Evolutionary conservation across 1,139 yeast genomes (phyloP).

Genomic region (Schwanniomyces etchellsii): DNA sequence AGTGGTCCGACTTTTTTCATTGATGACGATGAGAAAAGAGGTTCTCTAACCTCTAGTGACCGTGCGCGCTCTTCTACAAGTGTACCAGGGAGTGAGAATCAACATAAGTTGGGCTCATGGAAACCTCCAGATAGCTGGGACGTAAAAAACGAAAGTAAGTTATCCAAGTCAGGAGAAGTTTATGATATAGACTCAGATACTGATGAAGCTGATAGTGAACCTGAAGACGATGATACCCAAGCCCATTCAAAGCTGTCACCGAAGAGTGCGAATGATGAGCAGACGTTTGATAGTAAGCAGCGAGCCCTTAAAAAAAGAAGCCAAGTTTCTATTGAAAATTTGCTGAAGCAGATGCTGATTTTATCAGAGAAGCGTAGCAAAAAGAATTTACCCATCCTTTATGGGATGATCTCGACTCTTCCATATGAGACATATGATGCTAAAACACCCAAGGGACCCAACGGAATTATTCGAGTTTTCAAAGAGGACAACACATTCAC

Average conservation of each 20-base stretch:
- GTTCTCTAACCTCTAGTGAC: background rate
- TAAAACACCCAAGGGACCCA: constrained; percentile 23
- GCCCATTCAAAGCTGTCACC: background rate
- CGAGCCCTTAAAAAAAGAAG: constrained; percentile 1
- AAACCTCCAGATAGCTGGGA: constrained; percentile 81
- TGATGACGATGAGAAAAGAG: constrained; percentile 2
- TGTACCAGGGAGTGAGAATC: background rate
- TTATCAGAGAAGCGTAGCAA: background rate
- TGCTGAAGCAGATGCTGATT: background rate
- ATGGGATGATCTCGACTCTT: constrained; percentile 17
- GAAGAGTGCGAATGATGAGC: too few relatives aligned
- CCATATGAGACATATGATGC: constrained; percentile 9
- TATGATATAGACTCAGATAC: constrained; percentile 15
- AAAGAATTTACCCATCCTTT: constrained; percentile 24
- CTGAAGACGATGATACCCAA: background rate
- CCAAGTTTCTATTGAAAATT: background rate
- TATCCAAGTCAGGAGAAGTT: constrained; percentile 6
- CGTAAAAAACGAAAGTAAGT: constrained; percentile 37
- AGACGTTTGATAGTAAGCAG: background rate
- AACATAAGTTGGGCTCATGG: constrained; percentile 31
- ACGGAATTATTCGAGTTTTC: constrained; percentile 62
- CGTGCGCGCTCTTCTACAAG: background rate
- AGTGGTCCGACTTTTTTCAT: background rate
- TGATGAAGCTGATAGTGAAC: constrained; percentile 7
- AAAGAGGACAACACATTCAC: constrained; percentile 80